Evolutionary conservation across 495 filamentous ascomycete species (phyloP).

Genomic region (Penicillium mononematosum): DNA sequence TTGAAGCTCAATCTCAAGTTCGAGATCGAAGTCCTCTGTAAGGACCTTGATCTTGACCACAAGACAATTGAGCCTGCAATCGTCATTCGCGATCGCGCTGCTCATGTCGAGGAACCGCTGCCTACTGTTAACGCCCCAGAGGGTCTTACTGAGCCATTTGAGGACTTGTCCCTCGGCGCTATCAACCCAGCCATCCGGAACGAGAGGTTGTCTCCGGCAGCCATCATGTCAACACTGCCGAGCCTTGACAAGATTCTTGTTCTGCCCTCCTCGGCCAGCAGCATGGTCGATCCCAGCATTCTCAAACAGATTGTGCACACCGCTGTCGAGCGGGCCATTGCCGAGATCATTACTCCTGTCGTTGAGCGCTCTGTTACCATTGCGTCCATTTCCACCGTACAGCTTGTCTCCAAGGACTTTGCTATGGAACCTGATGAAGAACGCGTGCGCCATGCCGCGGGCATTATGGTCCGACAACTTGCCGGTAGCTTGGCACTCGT

Average conservation of each 20-base stretch:
- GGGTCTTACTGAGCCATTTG: constrained; percentile 71
- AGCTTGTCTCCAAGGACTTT: constrained; percentile 95
- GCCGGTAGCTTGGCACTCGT: constrained; percentile 91
- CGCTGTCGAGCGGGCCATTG: constrained; percentile 81
- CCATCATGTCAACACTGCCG: constrained; percentile 72
- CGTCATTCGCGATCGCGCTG: constrained; percentile 70
- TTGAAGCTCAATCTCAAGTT: constrained; percentile 95
- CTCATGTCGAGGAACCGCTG: constrained; percentile 57
- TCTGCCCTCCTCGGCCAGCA: constrained; percentile 72
- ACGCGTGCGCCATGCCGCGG: constrained; percentile 75
- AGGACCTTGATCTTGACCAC: constrained; percentile 82
- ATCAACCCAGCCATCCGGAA: constrained; percentile 67
- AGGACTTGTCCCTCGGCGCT: constrained; percentile 70
- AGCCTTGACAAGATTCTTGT: constrained; percentile 71
- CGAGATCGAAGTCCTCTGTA: constrained; percentile 96
- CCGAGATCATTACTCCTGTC: constrained; percentile 94
- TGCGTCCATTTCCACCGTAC: constrained; percentile 89
- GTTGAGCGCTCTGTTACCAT: constrained; percentile 97
- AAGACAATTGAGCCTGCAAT: constrained; percentile 81
- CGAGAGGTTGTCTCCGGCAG: constrained; percentile 68
- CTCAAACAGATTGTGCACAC: constrained; percentile 79
- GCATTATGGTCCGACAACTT: constrained; percentile 88
- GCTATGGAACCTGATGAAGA: constrained; percentile 88
- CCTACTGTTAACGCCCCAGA: constrained; percentile 59
- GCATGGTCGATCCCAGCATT: constrained; percentile 64